Conservation (phyloP, 2,329 filamentous ascomycete species). For the Hymenoscyphus fraxineus region DNA sequence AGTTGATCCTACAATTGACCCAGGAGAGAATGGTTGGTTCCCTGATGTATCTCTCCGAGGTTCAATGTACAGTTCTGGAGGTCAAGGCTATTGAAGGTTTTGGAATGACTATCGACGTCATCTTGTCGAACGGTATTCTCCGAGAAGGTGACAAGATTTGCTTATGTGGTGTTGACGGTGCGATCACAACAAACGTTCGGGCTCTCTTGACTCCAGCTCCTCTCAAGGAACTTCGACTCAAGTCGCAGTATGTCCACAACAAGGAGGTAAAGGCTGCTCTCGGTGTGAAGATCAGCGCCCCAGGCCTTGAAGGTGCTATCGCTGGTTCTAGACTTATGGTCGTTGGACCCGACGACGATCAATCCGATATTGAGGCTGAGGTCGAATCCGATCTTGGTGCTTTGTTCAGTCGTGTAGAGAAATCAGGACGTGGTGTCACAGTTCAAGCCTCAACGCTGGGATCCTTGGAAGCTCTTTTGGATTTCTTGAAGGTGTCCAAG, state of each 20-base stretch:
- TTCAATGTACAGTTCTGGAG: constrained; percentile 95
- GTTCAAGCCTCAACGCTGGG: constrained; percentile 97
- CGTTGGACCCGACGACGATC: constrained; percentile 90
- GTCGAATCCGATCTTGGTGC: constrained; percentile 92
- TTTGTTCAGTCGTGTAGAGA: constrained; percentile 86
- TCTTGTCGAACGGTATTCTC: constrained; percentile 92
- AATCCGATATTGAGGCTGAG: constrained; percentile 94
- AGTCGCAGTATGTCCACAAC: constrained; percentile 96
- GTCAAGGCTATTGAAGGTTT: constrained; percentile 99
- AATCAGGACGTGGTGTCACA: constrained; percentile 87
- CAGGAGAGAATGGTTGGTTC: constrained; percentile 97
- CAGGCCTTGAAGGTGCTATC: constrained; percentile 92
- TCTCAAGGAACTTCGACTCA: constrained; percentile 89
- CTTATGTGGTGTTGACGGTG: constrained; percentile 92
- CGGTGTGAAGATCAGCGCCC: constrained; percentile 97
- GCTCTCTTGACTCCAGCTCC: constrained; percentile 90
- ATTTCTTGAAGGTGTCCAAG: constrained; percentile 94
- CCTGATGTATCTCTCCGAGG: constrained; percentile 97
- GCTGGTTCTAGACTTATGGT: constrained; percentile 93
- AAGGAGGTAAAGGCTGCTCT: constrained; percentile 98
- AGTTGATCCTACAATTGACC: constrained; percentile 85
- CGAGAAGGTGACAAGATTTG: constrained; percentile 93
- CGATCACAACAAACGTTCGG: constrained; percentile 92
- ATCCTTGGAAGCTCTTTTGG: constrained; percentile 90
- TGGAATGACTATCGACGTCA: constrained; percentile 96